Evolutionary conservation across 1,284 basidiomycete genomes (phyloP), one percentile per base, ranked within the genome.

Genomic region (Calocybe gambosa): DNA sequence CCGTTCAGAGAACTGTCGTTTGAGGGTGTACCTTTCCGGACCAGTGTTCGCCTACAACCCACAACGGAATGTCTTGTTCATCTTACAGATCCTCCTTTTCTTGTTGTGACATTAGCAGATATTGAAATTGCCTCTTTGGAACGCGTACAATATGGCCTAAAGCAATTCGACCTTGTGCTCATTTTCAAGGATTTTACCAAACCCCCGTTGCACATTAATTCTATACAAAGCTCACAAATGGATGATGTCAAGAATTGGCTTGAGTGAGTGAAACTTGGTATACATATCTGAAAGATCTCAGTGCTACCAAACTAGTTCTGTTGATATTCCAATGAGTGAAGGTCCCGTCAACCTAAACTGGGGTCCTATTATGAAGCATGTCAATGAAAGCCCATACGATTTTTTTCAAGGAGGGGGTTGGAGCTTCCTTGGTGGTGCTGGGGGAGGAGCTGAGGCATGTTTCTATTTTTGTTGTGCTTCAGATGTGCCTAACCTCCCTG

Each of bases 161-260:
- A 93, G 65, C 94, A 97, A 59, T 99, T 99, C 58, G 96, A 99
- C 74, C 78, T 99, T 63, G 90, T 97, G 15, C 82, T 99, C 45
- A 88, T 99, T 50, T 91, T 97, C 75, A 92, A 90, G 62, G 96
- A 99, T 65, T 98, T 98, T 67, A 88, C 91, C 26, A 91, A 90
- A 57, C 55, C 85, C 3, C 94, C 94, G 0, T 74, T 97, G 15
- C 93, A 96, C 58, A 91, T 97, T 70, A 97, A 97, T 64, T 93
- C 93, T 1, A 94, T 98, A 54, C 91, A 90, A n/a, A 89, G 80
- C 48, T 69, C 80, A 0, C 87, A 93, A 56, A 77, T 97, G 52
- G 94, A 98, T 60, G 92, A 93, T 57, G 93, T 97, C 50, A 96
- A 96, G 68, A 93, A 95, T 62, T 99, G 94, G 95, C 79, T 99